Evolutionary conservation across 2,329 filamentous ascomycete genomes (phyloP).

Genomic region (Domatiomyces globalis): DNA sequence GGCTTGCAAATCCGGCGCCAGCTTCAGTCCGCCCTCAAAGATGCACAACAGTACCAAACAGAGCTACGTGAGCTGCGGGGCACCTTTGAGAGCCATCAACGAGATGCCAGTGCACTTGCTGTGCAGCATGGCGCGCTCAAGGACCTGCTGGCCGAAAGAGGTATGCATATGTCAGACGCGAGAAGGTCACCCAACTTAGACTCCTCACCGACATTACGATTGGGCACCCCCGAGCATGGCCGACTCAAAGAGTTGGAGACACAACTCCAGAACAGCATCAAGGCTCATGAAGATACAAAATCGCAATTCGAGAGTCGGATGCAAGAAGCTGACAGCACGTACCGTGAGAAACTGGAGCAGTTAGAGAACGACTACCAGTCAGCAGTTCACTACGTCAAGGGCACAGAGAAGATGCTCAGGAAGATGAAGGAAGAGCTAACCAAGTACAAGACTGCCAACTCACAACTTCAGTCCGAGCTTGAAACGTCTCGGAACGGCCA

Average conservation of each 20-base stretch:
- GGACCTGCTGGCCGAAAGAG: constrained; percentile 78
- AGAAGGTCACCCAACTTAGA: constrained; percentile 58
- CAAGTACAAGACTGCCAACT: constrained; percentile 78
- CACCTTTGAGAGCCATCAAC: constrained; percentile 69
- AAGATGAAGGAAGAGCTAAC: constrained; percentile 96
- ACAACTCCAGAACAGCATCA: constrained; percentile 62
- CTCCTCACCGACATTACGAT: constrained; percentile 54
- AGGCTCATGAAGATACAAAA: constrained; percentile 76
- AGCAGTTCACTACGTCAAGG: constrained; percentile 93
- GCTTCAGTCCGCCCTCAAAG: constrained; percentile 68
- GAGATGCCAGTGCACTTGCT: constrained; percentile 83
- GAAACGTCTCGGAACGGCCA: constrained; percentile 46
- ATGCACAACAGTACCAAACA: constrained; percentile 67
- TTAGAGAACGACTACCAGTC: constrained; percentile 96
- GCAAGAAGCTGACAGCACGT: constrained; percentile 74
- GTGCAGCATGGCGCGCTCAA: constrained; percentile 90
- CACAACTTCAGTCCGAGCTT: constrained; percentile 69
- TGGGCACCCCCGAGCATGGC: constrained; percentile 62
- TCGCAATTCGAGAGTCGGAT: constrained; percentile 61
- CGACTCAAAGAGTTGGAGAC: constrained; percentile 76
- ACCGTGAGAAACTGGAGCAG: constrained; percentile 83
- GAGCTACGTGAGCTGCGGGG: constrained; percentile 71
- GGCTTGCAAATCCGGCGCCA: constrained; percentile 80
- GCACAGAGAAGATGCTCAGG: constrained; percentile 97
- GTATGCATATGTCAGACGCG: constrained; percentile 62